Evolutionary conservation across 768 basidiomycete genomes (phyloP).

Genomic region (Calocybe gangraenosa): DNA sequence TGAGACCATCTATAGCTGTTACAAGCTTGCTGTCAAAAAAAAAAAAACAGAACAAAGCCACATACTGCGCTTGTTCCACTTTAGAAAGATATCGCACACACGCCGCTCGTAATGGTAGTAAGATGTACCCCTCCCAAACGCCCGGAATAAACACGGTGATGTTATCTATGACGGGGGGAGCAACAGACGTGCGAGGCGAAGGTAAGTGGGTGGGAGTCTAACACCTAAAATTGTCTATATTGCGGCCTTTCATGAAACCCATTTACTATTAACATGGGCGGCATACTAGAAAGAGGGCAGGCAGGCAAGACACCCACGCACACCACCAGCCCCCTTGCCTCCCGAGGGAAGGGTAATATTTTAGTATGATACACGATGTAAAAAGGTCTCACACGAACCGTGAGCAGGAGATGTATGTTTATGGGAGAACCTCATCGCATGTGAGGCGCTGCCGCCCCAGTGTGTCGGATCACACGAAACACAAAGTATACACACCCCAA

Average conservation of each 20-base stretch:
- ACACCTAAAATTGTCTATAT: constrained; percentile 1
- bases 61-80: too few species aligned
- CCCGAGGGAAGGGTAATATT: background rate
- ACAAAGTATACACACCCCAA: too few species aligned
- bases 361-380: background rate
- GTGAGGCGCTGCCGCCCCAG: too few species aligned
- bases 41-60: too few species aligned
- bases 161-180: background rate
- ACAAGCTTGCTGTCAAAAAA: too few species aligned
- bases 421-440: background rate
- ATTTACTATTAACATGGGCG: background rate
- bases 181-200: background rate
- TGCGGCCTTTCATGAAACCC: background rate
- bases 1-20: too few species aligned
- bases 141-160: too few species aligned
- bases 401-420: background rate
- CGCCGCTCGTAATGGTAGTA: too few species aligned
- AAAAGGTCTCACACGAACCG: background rate
- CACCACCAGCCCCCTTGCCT: background rate
- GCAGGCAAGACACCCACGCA: too few species aligned
- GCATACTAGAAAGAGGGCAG: background rate
- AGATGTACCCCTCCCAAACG: too few species aligned
- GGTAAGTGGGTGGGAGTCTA: constrained; percentile 1
- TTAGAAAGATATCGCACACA: too few species aligned
- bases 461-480: too few species aligned